Evolutionary conservation across 2,329 filamentous ascomycete species (phyloP).

Genomic region (Cladophialophora psammophila): DNA sequence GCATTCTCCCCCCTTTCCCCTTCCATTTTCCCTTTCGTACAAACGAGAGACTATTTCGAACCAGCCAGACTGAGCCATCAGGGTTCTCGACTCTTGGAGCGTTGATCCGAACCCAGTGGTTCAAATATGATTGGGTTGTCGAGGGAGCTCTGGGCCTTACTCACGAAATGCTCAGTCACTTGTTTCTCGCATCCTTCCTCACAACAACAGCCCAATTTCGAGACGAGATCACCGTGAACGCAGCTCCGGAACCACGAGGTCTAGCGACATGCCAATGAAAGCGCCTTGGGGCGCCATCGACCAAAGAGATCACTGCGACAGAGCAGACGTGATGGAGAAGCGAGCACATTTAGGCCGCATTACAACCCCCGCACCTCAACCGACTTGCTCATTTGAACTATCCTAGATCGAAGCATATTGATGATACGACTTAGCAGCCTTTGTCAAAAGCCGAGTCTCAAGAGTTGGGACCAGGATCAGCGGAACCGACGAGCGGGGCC

Average conservation of each 20-base stretch:
- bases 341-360: neutral
- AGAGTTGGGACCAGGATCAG: neutral
- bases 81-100: too few species aligned
- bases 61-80: neutral
- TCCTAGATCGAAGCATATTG: neutral
- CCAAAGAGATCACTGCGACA: neutral
- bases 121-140: neutral
- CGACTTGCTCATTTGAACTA: neutral
- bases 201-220: neutral
- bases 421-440: neutral
- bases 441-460: neutral
- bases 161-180: slow-evolving; percentile 1
- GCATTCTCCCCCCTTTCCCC: neutral
- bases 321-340: neutral
- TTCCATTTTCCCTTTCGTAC: neutral
- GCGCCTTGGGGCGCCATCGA: neutral
- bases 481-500: neutral
- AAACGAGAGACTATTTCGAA: neutral
- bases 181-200: neutral
- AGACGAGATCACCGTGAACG: neutral
- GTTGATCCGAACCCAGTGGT: too few species aligned
- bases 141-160: neutral
- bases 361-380: neutral
- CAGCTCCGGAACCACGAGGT: neutral
- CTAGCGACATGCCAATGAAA: neutral